Percentiles rank a stretch among this genome's conserved stretches.
phyloP scores from a whole-genome alignment of 176 grass and related monocot species.

The maize (Zea mays) region DNA sequence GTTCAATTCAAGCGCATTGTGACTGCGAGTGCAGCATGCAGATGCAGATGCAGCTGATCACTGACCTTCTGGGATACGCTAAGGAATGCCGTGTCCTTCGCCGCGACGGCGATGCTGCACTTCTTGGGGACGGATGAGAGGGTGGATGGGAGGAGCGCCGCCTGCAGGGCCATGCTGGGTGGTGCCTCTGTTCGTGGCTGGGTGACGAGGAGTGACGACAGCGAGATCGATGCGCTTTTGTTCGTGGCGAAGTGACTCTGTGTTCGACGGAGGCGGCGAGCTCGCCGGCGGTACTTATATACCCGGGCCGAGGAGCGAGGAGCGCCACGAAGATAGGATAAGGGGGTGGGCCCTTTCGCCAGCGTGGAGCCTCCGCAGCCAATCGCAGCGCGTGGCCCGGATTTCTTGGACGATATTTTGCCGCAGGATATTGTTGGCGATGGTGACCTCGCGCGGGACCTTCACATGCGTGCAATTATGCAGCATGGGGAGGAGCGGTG shows the following conservation, averaged over 20 bases:
- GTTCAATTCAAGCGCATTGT: not conserved
- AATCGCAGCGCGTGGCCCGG: constrained; percentile 53
- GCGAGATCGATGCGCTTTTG: not conserved
- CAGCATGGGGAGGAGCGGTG: constrained; percentile 48
- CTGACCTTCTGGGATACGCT: not conserved
- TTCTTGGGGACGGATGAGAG: constrained; percentile 65
- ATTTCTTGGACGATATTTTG: constrained; percentile 53
- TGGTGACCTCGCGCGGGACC: too few relatives aligned
- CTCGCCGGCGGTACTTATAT: constrained; percentile 60
- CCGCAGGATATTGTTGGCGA: constrained; percentile 16
- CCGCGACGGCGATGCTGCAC: constrained; percentile 24
- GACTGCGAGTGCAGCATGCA: not conserved
- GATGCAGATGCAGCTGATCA: too few relatives aligned
- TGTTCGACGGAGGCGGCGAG: not conserved
- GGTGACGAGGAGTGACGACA: not conserved
- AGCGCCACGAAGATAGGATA: constrained; percentile 53
- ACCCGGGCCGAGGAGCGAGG: constrained; percentile 39
- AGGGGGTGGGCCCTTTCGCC: constrained; percentile 5
- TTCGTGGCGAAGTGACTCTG: not conserved
- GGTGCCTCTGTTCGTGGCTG: too few relatives aligned
- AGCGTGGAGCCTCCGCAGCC: constrained; percentile 34
- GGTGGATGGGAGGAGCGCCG: constrained; percentile 57
- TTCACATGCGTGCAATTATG: constrained; percentile 28
- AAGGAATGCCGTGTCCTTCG: constrained; percentile 21
- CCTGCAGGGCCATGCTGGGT: constrained; percentile 81